phyloP scores from a whole-genome alignment of 1,139 yeast genomes.

The Hemisphaericaspora lyxosophila region DNA sequence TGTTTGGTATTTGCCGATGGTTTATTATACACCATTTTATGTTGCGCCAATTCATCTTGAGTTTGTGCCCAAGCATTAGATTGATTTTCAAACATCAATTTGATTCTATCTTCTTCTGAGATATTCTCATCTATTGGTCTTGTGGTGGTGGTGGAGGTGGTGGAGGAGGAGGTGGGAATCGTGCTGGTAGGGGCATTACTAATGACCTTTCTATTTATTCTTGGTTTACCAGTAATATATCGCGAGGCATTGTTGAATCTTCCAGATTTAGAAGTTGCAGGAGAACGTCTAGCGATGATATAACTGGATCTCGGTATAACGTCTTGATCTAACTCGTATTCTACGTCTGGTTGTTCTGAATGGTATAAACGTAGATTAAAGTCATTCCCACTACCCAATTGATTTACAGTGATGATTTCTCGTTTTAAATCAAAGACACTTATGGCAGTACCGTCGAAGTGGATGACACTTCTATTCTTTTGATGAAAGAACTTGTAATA shows the following conservation, averaged over 20 bases:
- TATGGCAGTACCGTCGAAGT: slow-evolving; percentile 95
- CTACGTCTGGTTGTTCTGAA: slow-evolving; percentile 68
- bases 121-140: slow-evolving; percentile 34
- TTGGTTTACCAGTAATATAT: slow-evolving; percentile 84
- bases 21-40: slow-evolving; percentile 60
- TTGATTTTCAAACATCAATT: slow-evolving; percentile 89
- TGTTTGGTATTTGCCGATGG: slow-evolving; percentile 37
- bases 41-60: slow-evolving; percentile 84
- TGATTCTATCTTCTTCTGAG: slow-evolving; percentile 84
- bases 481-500: slow-evolving; percentile 88
- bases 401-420: slow-evolving; percentile 81
- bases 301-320: slow-evolving; percentile 86
- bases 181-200: slow-evolving; percentile 21
- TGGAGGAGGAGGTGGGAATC: slow-evolving; percentile 10
- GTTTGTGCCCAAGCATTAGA: slow-evolving; percentile 93
- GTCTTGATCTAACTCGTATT: slow-evolving; percentile 85
- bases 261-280: slow-evolving; percentile 58
- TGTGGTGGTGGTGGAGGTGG: slow-evolving; percentile 13
- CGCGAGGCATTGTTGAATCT: slow-evolving; percentile 68
- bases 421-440: slow-evolving; percentile 92
- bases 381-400: slow-evolving; percentile 79
- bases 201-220: slow-evolving; percentile 44
- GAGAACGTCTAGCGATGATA: slow-evolving; percentile 78
- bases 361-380: slow-evolving; percentile 71
- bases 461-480: slow-evolving; percentile 72